phyloP scores from a whole-genome alignment of 2,329 filamentous ascomycete species.

The Colletotrichum lindemuthianum region DNA sequence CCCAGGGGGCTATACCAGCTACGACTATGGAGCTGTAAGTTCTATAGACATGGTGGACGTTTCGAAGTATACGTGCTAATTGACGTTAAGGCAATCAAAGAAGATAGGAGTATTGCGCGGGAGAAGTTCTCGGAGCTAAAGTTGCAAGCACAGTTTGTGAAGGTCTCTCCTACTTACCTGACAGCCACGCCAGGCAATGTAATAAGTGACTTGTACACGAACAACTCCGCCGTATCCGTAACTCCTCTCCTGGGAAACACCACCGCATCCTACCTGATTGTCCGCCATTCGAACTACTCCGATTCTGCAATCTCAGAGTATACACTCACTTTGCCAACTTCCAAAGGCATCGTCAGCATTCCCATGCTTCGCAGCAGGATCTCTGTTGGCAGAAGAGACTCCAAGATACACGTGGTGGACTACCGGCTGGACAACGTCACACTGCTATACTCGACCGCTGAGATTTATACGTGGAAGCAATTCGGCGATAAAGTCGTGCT shows the following conservation, averaged over 20 bases:
- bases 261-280: slow-evolving; percentile 71
- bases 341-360: slow-evolving; percentile 58
- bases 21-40: slow-evolving; percentile 60
- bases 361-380: slow-evolving; percentile 68
- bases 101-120: slow-evolving; percentile 73
- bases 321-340: slow-evolving; percentile 69
- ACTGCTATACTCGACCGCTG: slow-evolving; percentile 74
- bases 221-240: slow-evolving; percentile 62
- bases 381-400: slow-evolving; percentile 70
- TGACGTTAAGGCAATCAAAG: slow-evolving; percentile 62
- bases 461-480: slow-evolving; percentile 76
- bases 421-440: slow-evolving; percentile 69
- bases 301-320: slow-evolving; percentile 67
- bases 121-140: slow-evolving; percentile 87
- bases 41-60: slow-evolving; percentile 21
- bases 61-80: not conserved
- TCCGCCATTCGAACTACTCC: slow-evolving; percentile 74
- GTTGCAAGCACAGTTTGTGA: slow-evolving; percentile 78
- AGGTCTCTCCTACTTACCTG: slow-evolving; percentile 76
- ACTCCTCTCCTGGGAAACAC: slow-evolving; percentile 69
- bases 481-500: slow-evolving; percentile 68
- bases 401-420: slow-evolving; percentile 74
- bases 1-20: slow-evolving; percentile 70
- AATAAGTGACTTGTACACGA: slow-evolving; percentile 62
- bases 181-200: slow-evolving; percentile 64